Evolutionary conservation across 345 rosid species (phyloP).

Genomic region (Eucalyptus tenuipes): DNA sequence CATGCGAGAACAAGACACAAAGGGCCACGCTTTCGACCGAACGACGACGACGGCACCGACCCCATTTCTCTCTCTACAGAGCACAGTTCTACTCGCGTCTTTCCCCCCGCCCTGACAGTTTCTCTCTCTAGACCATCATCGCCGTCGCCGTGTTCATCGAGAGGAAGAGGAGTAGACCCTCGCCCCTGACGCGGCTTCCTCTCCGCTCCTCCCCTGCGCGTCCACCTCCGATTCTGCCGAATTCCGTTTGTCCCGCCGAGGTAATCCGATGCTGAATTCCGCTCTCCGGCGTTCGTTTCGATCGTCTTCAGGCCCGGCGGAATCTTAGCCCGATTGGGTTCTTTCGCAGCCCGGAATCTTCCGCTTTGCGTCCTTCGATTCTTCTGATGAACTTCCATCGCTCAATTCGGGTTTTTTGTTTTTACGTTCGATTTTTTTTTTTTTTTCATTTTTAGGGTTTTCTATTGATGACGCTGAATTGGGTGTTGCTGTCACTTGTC

Average conservation of each 20-base stretch:
- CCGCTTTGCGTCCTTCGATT: neutral
- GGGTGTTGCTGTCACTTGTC: neutral
- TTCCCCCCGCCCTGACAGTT: neutral
- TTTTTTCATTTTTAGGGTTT: neutral
- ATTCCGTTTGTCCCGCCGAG: neutral
- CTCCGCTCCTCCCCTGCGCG: neutral
- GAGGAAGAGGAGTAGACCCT: neutral
- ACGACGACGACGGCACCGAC: neutral
- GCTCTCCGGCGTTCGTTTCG: neutral
- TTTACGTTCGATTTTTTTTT: neutral
- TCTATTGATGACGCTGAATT: neutral
- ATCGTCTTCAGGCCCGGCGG: neutral
- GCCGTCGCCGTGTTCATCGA: neutral
- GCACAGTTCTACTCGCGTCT: neutral
- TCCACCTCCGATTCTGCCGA: neutral
- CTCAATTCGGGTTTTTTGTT: neutral
- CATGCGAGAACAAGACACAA: neutral
- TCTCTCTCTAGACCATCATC: neutral
- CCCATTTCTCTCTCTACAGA: neutral
- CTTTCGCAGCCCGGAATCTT: neutral
- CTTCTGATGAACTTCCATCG: neutral
- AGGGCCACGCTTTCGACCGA: neutral
- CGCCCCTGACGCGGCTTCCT: neutral
- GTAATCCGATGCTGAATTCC: neutral
- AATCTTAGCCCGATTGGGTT: neutral